A percentile compares a stretch with the other conserved stretches of the same genome.
Evolutionary conservation across 306 rosid genomes (phyloP).

Genomic region (Glycyrrhiza uralensis): DNA sequence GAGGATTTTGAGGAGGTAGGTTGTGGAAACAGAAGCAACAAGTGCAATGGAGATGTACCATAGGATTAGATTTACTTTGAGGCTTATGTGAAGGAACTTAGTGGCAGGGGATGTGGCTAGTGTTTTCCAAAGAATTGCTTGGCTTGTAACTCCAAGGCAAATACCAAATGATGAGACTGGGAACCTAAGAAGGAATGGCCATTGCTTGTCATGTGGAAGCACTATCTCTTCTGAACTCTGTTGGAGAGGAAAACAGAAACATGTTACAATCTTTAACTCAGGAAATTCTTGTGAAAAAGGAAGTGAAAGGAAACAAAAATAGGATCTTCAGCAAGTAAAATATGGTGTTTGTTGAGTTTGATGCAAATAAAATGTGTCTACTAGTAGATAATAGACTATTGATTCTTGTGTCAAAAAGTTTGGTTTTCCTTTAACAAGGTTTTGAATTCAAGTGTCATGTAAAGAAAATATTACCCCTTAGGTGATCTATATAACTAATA

Average conservation of each 20-base stretch:
- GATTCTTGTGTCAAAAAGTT: neutral
- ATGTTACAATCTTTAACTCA: neutral
- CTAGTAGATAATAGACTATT: neutral
- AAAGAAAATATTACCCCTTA: neutral
- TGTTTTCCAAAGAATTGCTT: constrained; percentile 85
- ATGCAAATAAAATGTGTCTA: neutral
- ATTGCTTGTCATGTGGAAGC: constrained; percentile 65
- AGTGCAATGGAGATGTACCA: constrained; percentile 69
- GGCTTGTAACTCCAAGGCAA: constrained; percentile 89
- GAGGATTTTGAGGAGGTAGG: constrained; percentile 53
- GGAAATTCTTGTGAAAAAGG: neutral
- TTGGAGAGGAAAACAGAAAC: neutral
- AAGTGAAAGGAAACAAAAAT: neutral
- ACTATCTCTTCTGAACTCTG: constrained; percentile 84
- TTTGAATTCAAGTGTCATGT: neutral
- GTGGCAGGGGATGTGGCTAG: constrained; percentile 64
- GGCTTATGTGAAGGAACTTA: constrained; percentile 63
- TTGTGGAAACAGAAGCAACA: constrained; percentile 25
- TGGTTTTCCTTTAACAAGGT: neutral
- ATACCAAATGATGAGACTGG: constrained; percentile 76
- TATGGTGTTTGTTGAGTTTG: neutral
- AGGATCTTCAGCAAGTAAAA: neutral
- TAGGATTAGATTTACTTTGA: constrained; percentile 46
- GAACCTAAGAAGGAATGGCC: constrained; percentile 89
- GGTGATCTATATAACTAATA: no score